Base-by-base conservation (phyloP, 495 filamentous ascomycete genomes). In the Penicillium nucicola region DNA sequence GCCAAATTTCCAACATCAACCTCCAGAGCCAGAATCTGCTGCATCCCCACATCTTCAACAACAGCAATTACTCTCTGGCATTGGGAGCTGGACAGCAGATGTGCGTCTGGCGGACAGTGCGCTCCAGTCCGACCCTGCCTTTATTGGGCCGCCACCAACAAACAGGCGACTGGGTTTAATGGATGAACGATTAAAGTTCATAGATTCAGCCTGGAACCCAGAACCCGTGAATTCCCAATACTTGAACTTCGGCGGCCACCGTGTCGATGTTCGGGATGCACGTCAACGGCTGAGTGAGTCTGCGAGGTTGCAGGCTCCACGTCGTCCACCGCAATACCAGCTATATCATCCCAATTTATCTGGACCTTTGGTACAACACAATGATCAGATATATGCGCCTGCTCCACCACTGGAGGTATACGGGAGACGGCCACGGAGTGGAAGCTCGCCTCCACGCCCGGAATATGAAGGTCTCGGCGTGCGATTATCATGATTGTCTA, bases 381-480 rank as follows among this genome's bases (percentile, higher is more conserved):
- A 60, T 10, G 45, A 44, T 8, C 53, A 49, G 13, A 10, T 64
- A 4, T 61, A 61, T 56, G 52, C 52, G 0, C 49, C 62, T 12
- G 56, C 56, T 5, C 60, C 46, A 18, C 48, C 50, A 35, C 35
- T 61, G 25, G 62, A 60, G 20, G 36, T 47, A 8, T 60, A 55
- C 17, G 53, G 44, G 0, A 48, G 52, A 47, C 68, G 58, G 50
- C 58, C 58, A 50, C 62, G 66, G 46, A 74, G 72, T 83, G 82
- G 67, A 77, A 87, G 68, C 77, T 86, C 42, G 73, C 86, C 36
- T 70, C 72, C 52, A 8, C 56, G 42, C 1, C 60, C 65, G 20
- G 38, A 55, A 18, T 63, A 55, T 40, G 55, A 55, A 51, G 58
- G 63, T 4, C 32, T 68, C 12, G 67, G 60, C 17, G 44, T 68